Base-by-base conservation (phyloP, 1,284 basidiomycete genomes). In the Dichomitus squalens region DNA sequence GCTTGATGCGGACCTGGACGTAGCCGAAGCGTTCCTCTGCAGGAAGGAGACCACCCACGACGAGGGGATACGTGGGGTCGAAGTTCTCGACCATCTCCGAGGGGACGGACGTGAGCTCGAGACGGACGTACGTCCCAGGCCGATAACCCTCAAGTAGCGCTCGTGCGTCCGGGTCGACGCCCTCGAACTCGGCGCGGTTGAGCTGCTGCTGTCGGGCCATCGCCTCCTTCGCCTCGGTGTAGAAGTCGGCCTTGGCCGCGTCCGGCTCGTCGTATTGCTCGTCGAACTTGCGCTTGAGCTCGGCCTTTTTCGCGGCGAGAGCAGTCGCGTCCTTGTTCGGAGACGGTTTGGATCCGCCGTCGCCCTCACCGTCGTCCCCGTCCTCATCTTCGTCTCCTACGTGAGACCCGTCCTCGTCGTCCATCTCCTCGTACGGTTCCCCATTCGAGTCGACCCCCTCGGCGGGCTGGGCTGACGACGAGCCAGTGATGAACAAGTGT, bases 191-290 rank as follows among this genome's bases (percentile, higher is more conserved):
- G 8, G 85, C 86, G 47, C 86, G 84, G 72, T 98, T 98, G 49
- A 96, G 78, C 53, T 87, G 83, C 8, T 92, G 86, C 70, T 98
- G 96, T 6, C 85, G 82, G 14, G 92, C 85, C 69, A 98, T 92
- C 68, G 95, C 93, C 29, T 93, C 93, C 76, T 98, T 99, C 72
- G 93, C 90, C 71, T 91, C 85, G 52, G 90, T 87, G 76, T 96
- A 97, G 70, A 96, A 96, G 69, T 95, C 92, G 73, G 87, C 75
- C 67, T 90, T 88, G 33, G 83, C 77, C 16, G 80, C 79, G 58
- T 92, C 90, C 1, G 92, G 91, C 68, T 95, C 94, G 71, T 98
- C 95, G 73, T 98, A 98, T 73, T 97, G 92, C 69, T 95, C 93
- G 76, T 99, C 93, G 71, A 98, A 98, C 72, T 96, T 96, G 64